Base-by-base conservation (phyloP, 371 early-diverging fungal genomes). In the Sporodiniella umbellata region DNA sequence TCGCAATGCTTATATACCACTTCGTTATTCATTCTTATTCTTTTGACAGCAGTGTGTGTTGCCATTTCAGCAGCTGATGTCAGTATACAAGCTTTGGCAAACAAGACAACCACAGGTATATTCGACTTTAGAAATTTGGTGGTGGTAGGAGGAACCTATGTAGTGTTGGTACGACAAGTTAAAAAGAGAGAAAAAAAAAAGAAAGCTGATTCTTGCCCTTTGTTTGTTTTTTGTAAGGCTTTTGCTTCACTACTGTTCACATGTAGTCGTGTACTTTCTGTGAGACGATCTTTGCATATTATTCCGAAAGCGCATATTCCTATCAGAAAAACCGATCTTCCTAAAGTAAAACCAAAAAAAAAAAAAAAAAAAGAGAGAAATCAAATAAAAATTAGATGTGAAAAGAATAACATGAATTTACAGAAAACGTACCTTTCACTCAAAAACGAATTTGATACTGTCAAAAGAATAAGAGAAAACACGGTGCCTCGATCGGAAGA, bases 281-380 rank as follows among this genome's bases (percentile, higher is more conserved):
- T 80, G 15, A 70, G 80, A 45, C 38, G 75, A 7, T 78, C 85
- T 4, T 54, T 85, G 14, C 72, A 75, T 44, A 81, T 78, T 43
- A 86, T 87, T 30, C 89, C 89, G 14, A 86, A 86, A 51, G 53
- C 80, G 0, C 83, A 84, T 56, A 73, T 86, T 50, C 87, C 87
- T 14, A 85, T 85, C 48, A 80, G 80, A 45, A 63, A 70, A 19
- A 75, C 75, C 22, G 86, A 89, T 56, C 47, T 87, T 31, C 87
- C 87, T n/a, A 79, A 77, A 57, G 88, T 85, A 71, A 26, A 28
- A 10, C 30, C 7, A 4, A 10, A 7, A 21, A 0, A 23, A 12
- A 43, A 46, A 33, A 24, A 23, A 35, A 5, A 11, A 1, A n/a
- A n/a, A n/a, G n/a, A n/a, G n/a, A n/a, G 25, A 18, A 22, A 18